A percentile compares a stretch with the other conserved stretches of the same genome.
Evolutionary conservation across 495 filamentous ascomycete genomes (phyloP).

Genomic region (Podospora anserina): DNA sequence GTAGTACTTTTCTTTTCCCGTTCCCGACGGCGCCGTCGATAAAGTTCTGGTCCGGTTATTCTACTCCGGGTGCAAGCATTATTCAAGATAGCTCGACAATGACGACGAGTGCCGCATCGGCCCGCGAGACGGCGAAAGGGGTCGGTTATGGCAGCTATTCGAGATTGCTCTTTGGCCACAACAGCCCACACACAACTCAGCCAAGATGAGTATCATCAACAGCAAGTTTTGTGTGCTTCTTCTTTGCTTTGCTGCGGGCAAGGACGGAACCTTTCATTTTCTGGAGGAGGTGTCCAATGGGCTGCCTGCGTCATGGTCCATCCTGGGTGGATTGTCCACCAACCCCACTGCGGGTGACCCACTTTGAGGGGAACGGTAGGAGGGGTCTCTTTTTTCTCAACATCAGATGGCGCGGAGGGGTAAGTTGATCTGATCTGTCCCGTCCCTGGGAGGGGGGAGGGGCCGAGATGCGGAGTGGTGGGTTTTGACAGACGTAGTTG

Average conservation of each 20-base stretch:
- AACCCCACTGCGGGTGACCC: not conserved
- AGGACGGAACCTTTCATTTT: not conserved
- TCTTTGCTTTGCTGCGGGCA: not conserved
- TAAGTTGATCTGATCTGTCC: too few relatives aligned
- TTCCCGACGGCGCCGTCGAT: not conserved
- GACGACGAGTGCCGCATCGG: conserved; percentile 1
- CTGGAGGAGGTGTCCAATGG: not conserved
- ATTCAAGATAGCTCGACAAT: not conserved
- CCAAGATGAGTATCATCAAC: not conserved
- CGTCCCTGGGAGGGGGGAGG: too few relatives aligned
- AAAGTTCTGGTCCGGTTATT: not conserved
- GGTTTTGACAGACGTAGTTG: not conserved
- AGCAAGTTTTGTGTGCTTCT: not conserved
- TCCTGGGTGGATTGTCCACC: not conserved
- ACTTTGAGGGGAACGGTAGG: not conserved
- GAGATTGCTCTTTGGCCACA: not conserved
- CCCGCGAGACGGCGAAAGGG: not conserved
- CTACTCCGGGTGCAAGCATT: not conserved
- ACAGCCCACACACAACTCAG: too few relatives aligned
- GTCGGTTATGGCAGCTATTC: not conserved
- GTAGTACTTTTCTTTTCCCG: not conserved
- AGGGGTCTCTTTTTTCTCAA: not conserved
- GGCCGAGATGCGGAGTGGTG: not conserved
- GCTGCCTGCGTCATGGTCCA: not conserved
- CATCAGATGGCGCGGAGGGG: too few relatives aligned